Evolutionary conservation across 164 flowering plant genomes (phyloP), one percentile per base, ranked within the genome.

Genomic region (Litsea cubeba): DNA sequence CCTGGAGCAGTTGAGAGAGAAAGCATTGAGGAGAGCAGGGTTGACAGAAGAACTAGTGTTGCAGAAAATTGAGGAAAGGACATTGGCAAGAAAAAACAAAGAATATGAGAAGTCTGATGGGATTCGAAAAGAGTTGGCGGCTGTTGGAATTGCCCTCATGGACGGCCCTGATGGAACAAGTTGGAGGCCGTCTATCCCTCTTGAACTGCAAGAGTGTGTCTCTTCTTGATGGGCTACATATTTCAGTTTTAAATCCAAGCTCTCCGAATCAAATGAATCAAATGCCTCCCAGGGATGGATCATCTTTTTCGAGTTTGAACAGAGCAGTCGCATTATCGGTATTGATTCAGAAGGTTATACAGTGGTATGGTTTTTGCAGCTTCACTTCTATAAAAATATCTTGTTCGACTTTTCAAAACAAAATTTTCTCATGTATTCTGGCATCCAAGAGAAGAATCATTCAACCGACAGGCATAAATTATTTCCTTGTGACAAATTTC

Each of bases 151-250:
- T 74, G 88, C 97, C 60, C 88, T 95, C 35, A 95, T 95, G 99
- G 99, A 95, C 81, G 82, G 85, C 79, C 96, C 97, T 20, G 84
- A 89, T 23, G 94, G 96, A 76, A 95, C 98, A 24, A 79, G 84
- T 12, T 93, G 99, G 99, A 89, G 98, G 83, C 99, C 99, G 14
- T 80, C 88, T n/a, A 72, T 93, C 75, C 99, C 99, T 1, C 85
- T 83, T 68, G 79, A 88, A 60, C 70, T 91, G 73, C 96, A 91
- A 81, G 91, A 88, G 63, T 84, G 65, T 50, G 62, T 65, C 51
- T 28, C 35, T 26, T 17, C 64, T n/a, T 32, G 5, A 71, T 20
- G 50, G 60, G 20, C 60, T 54, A 17, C 60, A 14, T 18, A 12
- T 54, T 54, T 54, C 17, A 12, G 57, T 12, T 51, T 51, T 51